These are phyloP conservation scores for Vitis labrusca DNA, from an alignment of 164 flowering plant genomes.

Conservation along the genomic window DNA sequence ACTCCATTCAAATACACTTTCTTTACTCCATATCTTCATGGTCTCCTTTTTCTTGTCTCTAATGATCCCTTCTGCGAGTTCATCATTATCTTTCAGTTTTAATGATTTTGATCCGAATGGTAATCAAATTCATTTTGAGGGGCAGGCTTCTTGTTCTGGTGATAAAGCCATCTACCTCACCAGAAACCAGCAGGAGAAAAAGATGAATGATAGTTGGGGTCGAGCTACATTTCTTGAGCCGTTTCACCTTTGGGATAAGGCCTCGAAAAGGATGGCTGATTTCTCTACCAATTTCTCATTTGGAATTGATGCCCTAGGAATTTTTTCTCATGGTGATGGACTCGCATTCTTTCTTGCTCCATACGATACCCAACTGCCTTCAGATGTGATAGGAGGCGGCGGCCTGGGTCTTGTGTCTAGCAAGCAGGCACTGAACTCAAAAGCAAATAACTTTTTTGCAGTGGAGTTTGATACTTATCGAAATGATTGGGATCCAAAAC, in stretches of 20 bases:
- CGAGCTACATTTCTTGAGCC: background rate
- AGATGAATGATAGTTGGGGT: background rate
- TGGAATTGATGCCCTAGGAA: background rate
- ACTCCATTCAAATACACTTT: too few relatives aligned
- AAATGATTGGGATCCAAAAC: slow-evolving; percentile 1
- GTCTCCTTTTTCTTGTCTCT: too few relatives aligned
- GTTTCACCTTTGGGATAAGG: slow-evolving; percentile 3
- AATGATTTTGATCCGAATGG: too few relatives aligned
- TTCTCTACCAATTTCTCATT: slow-evolving; percentile 4
- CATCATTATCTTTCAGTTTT: too few relatives aligned
- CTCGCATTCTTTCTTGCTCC: slow-evolving; percentile 4
- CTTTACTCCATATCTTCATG: too few relatives aligned
- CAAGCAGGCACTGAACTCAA: background rate
- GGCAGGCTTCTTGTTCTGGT: too few relatives aligned
- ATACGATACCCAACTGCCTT: background rate
- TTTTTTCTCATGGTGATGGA: background rate
- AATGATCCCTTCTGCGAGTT: too few relatives aligned
- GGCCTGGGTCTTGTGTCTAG: background rate
- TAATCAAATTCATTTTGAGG: too few relatives aligned
- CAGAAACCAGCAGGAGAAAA: too few relatives aligned
- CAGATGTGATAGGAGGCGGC: background rate
- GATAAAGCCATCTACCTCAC: too few relatives aligned
- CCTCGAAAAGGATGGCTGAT: background rate
- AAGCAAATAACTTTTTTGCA: slow-evolving; percentile 7
- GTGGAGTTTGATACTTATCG: slow-evolving; percentile 20